A percentile compares a stretch with the other conserved stretches of the same genome.
These are phyloP conservation scores for Gypsophila paniculata DNA, from an alignment of 179 eudicot genomes.

Conservation along the genomic window DNA sequence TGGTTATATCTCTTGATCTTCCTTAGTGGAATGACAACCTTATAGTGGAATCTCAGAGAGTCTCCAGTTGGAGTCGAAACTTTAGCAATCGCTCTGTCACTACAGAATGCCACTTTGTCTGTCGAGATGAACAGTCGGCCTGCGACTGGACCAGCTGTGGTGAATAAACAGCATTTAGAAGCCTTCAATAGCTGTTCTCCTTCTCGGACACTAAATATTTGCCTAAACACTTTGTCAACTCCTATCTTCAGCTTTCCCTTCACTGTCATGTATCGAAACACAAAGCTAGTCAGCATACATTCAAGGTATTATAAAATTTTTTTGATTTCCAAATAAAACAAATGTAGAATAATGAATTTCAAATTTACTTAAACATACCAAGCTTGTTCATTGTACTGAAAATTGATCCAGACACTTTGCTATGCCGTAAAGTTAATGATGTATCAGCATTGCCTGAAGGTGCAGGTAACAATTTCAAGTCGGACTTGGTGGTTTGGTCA, in stretches of 20 bases:
- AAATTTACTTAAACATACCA: constrained; percentile 16
- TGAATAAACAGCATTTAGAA: constrained; percentile 32
- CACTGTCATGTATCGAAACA: constrained; percentile 14
- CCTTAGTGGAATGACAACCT: constrained; percentile 36
- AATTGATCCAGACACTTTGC: constrained; percentile 13
- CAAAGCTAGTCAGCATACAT: neutral
- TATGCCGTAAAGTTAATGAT: neutral
- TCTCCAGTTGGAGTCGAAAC: constrained; percentile 24
- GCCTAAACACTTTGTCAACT: constrained; percentile 39
- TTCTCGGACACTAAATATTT: constrained; percentile 28
- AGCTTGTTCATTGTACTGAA: constrained; percentile 27
- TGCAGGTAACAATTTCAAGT: constrained; percentile 20
- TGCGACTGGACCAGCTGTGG: constrained; percentile 36
- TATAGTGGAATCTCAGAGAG: constrained; percentile 29
- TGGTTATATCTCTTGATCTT: constrained; percentile 39
- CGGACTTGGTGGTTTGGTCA: constrained; percentile 10
- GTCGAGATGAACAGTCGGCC: constrained; percentile 41
- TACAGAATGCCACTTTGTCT: constrained; percentile 42
- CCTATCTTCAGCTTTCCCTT: constrained; percentile 47
- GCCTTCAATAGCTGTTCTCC: constrained; percentile 33
- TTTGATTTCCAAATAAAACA: too few species aligned
- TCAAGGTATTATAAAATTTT: too few species aligned
- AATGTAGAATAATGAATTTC: neutral
- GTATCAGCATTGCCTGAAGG: constrained; percentile 10
- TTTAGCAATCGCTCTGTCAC: constrained; percentile 33